Base-by-base conservation (phyloP, 2,329 filamentous ascomycete genomes). In the Neophaeococcomyces aloes region DNA sequence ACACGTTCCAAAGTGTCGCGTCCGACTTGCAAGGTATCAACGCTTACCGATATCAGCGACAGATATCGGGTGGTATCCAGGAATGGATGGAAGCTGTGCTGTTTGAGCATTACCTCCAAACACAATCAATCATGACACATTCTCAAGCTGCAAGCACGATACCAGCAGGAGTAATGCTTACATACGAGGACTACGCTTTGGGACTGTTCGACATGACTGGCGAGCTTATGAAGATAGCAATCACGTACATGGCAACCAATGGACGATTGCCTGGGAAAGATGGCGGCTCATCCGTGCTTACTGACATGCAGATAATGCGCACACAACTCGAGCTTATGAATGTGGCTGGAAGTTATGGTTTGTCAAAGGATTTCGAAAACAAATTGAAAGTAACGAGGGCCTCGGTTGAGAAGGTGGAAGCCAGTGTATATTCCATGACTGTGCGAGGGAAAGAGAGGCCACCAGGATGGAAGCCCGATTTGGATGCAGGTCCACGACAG, bases 171-270 rank as follows among this genome's bases (percentile, higher is more conserved):
- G 72, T 95, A 2, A 56, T 70, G 1, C 69, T 95, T 15, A 86
- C 83, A 1, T 72, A 79, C 19, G 78, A 89, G 44, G 91, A 98
- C 63, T 96, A 94, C 60, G 66, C 94, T 46, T 81, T 91, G 50
- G 91, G 89, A 7, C 66, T 98, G 2, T 95, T 94, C 58, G 91
- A 98, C 62, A 75, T 96, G 54, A 88, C 88, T 1, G 91, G 91
- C 30, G 91, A 98, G 67, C 72, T 96, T 69, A 98, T 98, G 91
- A 77, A 88, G 23, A 96, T 95, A 64, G 87, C 86, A 0, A 91
- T 94, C 39, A 88, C 88, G 4, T 79, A 80, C 19, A 83, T 94
- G 61, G 87, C 87, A 1, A 83, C 87, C 4, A 80, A 70, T 6
- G 83, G 82, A 11, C 47, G 44, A 39, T 37, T 53, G 30, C 47